These are phyloP conservation scores for Tylopilus sp. DNA, from an alignment of 768 basidiomycete species.

Conservation along the genomic window DNA sequence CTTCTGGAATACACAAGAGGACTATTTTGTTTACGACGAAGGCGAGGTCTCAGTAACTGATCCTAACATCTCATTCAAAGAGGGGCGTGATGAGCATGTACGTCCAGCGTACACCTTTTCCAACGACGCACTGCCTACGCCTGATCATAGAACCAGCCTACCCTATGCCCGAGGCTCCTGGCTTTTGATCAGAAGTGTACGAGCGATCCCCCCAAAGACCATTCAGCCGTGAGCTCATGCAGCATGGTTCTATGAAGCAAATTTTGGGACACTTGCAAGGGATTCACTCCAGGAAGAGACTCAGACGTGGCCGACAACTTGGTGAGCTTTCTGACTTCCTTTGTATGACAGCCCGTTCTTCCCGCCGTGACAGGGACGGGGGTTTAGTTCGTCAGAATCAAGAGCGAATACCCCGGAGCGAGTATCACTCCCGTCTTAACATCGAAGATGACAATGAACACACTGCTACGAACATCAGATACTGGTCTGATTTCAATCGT, in stretches of 20 bases:
- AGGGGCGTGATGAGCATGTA: constrained; percentile 52
- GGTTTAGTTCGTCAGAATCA: constrained; percentile 48
- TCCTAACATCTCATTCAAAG: constrained; percentile 63
- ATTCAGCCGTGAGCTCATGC: constrained; percentile 4
- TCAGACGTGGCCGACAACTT: constrained; percentile 14
- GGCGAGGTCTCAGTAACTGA: constrained; percentile 42
- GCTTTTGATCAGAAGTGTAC: constrained; percentile 66
- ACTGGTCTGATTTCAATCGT: constrained; percentile 51
- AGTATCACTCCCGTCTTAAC: constrained; percentile 49
- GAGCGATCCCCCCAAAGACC: constrained; percentile 2
- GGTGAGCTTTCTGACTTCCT: constrained; percentile 11
- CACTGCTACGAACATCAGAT: constrained; percentile 33
- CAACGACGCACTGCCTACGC: neutral
- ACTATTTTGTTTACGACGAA: constrained; percentile 54
- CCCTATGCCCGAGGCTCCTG: constrained; percentile 60
- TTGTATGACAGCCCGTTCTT: neutral
- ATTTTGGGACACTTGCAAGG: constrained; percentile 59
- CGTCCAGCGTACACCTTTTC: constrained; percentile 16
- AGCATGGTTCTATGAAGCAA: constrained; percentile 38
- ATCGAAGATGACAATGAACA: constrained; percentile 17
- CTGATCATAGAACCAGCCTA: constrained; percentile 31
- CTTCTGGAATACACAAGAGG: constrained; percentile 81
- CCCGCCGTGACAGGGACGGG: constrained; percentile 42
- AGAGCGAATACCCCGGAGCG: constrained; percentile 48
- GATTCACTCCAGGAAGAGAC: constrained; percentile 34